phyloP scores from a whole-genome alignment of 1,284 basidiomycete species.

The Gomphus bonarii region DNA sequence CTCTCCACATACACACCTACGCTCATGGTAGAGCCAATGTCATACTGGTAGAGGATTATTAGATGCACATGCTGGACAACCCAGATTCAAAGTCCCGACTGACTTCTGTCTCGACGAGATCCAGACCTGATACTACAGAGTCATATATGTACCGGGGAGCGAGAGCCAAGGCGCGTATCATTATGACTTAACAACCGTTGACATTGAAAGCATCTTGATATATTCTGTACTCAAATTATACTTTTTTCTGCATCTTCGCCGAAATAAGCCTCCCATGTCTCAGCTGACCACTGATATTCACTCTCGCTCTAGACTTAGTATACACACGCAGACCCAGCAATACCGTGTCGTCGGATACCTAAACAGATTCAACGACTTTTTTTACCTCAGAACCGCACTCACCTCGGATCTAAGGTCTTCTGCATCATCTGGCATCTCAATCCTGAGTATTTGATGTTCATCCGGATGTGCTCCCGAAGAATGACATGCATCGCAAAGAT shows the following conservation, averaged over 20 bases:
- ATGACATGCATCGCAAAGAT: conserved; percentile 16
- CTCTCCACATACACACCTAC: too few species aligned
- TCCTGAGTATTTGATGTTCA: conserved; percentile 14
- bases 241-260: conserved; percentile 8
- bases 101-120: too few species aligned
- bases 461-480: conserved; percentile 11
- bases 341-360: conserved; percentile 13
- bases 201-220: too few species aligned
- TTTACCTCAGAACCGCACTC: not conserved
- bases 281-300: conserved; percentile 16
- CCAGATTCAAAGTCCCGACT: too few species aligned
- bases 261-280: conserved; percentile 14
- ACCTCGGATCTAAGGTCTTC: conserved; percentile 8
- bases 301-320: conserved; percentile 13
- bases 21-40: too few species aligned
- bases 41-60: too few species aligned
- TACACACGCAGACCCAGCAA: conserved; percentile 16
- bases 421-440: conserved; percentile 14
- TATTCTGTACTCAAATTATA: not conserved
- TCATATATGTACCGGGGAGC: too few species aligned
- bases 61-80: too few species aligned
- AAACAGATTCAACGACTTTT: not conserved
- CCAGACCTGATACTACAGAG: too few species aligned
- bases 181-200: too few species aligned
- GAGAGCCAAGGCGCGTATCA: too few species aligned